Percentiles rank a stretch among this genome's conserved stretches.
Conservation (phyloP, 2,329 filamentous ascomycete genomes). For the Onygenales sp. region DNA sequence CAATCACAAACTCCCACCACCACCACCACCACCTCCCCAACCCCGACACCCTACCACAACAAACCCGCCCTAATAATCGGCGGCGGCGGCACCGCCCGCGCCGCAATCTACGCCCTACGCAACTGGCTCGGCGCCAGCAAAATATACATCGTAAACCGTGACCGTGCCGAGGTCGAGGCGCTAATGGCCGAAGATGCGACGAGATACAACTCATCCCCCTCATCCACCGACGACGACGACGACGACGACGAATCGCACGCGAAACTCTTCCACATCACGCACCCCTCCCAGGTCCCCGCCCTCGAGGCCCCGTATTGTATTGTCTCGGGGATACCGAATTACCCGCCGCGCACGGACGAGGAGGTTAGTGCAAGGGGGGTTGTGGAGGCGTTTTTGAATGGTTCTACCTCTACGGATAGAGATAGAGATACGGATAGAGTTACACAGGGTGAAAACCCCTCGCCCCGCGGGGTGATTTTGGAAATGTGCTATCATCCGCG, state of each 20-base stretch:
- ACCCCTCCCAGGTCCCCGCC: conserved; percentile 11
- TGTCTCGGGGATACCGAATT: conserved; percentile 67
- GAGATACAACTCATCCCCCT: conserved; percentile 50
- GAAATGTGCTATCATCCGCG: conserved; percentile 79
- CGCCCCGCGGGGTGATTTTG: conserved; percentile 46
- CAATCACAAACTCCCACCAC: no score
- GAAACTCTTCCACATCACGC: neutral
- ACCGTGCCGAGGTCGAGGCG: conserved; percentile 55
- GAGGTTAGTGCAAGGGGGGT: conserved; percentile 54
- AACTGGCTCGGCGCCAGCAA: conserved; percentile 57
- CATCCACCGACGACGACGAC: conserved; percentile 12
- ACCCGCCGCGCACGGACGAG: conserved; percentile 54
- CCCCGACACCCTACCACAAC: no score
- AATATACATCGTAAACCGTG: conserved; percentile 71
- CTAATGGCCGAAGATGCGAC: conserved; percentile 55
- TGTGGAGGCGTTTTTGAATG: conserved; percentile 26
- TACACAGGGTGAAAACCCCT: no score
- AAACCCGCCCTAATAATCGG: conserved; percentile 65
- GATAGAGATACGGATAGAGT: no score
- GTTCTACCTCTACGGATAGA: no score
- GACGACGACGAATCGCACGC: no score
- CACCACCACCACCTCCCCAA: no score
- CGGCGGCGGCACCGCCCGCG: conserved; percentile 68
- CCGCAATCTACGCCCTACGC: conserved; percentile 65
- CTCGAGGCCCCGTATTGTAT: conserved; percentile 53